Base-by-base conservation (phyloP, 2,329 filamentous ascomycete species). In the Capronia coronata region DNA sequence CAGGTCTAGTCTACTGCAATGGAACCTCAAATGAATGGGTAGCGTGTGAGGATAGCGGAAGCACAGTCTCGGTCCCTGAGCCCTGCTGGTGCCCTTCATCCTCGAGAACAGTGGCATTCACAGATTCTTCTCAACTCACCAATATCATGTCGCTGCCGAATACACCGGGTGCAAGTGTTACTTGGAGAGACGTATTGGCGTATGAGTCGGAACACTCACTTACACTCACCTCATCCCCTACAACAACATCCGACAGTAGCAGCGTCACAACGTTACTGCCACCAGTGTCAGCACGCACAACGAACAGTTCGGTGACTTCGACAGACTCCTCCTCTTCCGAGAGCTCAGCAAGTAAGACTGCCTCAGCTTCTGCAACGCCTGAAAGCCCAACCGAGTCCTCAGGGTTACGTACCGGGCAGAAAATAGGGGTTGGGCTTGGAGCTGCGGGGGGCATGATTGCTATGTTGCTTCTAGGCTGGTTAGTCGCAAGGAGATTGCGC, bases 1-100 rank as follows among this genome's bases (percentile, higher is more conserved):
- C 51, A 16, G 58, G 58, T 6, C 35, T 59, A n/a, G 50, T 51
- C 16, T 59, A 57, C 32, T 59, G 58, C 46, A 52, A 59, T 37
- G 51, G 54, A 19, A 58, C 50, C 19, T 52, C 48, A 5, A 53
- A 59, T 34, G 42, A 55, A 52, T 59, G 56, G 56, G 45, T 54
- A 2, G 49, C 48, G 3, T 57, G 56, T 27, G 48, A 54, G 35
- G 53, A 55, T 23, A 41, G 43, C 22, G 48, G 49, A 38, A 40
- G 16, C 16, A 49, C 51, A 30, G 48, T 56, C n/a, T 40, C 50
- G 11, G 45, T n/a, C 8, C 54, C 51, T 18, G 44, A 40, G 18
- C 48, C 48, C 40, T 58, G 56, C 48, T 52, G 43, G 43, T 58
- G 56, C 35, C 51, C 56, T 19, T 42, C 21, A 9, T 51, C 55